These are phyloP conservation scores for Leccinum aurantiacum DNA, from an alignment of 768 basidiomycete species.

Conservation along the genomic window DNA sequence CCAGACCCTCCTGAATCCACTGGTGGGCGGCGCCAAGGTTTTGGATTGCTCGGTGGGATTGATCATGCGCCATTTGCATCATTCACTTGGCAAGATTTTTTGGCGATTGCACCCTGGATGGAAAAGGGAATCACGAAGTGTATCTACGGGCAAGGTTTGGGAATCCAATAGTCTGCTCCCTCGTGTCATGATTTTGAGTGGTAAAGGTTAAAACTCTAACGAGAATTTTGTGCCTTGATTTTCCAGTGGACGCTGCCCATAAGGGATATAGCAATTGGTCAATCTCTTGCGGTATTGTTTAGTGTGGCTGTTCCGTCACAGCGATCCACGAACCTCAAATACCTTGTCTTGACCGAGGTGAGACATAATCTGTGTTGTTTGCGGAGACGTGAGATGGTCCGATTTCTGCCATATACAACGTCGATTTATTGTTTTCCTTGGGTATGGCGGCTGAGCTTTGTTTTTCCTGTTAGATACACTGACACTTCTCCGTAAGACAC, in stretches of 20 bases:
- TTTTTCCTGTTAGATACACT: constrained; percentile 15
- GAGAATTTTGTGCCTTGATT: constrained; percentile 4
- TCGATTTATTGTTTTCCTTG: constrained; percentile 26
- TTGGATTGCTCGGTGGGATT: constrained; percentile 46
- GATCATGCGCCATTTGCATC: constrained; percentile 65
- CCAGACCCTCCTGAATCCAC: constrained; percentile 41
- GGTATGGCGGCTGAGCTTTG: constrained; percentile 20
- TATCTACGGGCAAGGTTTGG: constrained; percentile 73
- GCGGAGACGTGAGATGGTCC: constrained; percentile 10
- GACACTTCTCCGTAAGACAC: constrained; percentile 8
- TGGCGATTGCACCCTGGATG: constrained; percentile 79
- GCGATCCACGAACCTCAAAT: background rate
- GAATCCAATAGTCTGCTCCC: constrained; percentile 37
- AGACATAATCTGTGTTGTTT: constrained; percentile 29
- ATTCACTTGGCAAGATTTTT: constrained; percentile 67
- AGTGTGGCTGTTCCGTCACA: constrained; percentile 16
- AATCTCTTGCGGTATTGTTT: constrained; percentile 12
- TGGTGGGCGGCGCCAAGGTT: constrained; percentile 43
- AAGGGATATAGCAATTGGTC: background rate
- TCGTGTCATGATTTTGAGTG: background rate
- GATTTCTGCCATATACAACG: constrained; percentile 4
- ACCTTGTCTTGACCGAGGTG: constrained; percentile 33
- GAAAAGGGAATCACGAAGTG: constrained; percentile 59
- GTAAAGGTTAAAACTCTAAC: constrained; percentile 1
- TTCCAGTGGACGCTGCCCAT: constrained; percentile 1